Evolutionary conservation across 768 basidiomycete genomes (phyloP).

Genomic region (Lactarius indigo): DNA sequence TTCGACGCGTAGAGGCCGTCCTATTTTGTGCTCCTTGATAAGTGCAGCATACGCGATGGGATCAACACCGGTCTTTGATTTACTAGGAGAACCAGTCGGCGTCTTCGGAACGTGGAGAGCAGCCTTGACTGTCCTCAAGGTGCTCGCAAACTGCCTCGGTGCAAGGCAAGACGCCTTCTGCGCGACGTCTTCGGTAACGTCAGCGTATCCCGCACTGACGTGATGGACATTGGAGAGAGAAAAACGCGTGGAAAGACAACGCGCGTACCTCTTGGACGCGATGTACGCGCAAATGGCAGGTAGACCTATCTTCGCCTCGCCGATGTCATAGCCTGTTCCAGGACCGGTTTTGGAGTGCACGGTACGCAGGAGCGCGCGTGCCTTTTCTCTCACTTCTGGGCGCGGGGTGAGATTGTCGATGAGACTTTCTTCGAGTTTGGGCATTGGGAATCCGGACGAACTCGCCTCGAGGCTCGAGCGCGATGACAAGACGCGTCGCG

Average conservation of each 20-base stretch:
- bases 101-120: slow-evolving; percentile 23
- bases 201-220: slow-evolving; percentile 31
- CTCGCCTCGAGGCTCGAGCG: neutral
- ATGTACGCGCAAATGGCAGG: slow-evolving; percentile 50
- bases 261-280: slow-evolving; percentile 44
- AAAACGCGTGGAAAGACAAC: neutral
- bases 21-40: slow-evolving; percentile 15
- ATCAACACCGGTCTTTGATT: slow-evolving; percentile 30
- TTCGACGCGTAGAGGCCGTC: slow-evolving; percentile 16
- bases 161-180: slow-evolving; percentile 35
- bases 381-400: slow-evolving; percentile 35
- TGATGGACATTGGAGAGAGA: neutral
- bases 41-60: slow-evolving; percentile 27
- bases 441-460: neutral
- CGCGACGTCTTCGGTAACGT: slow-evolving; percentile 32
- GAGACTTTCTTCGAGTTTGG: slow-evolving; percentile 22
- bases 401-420: slow-evolving; percentile 18
- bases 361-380: slow-evolving; percentile 35
- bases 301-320: slow-evolving; percentile 38
- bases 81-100: slow-evolving; percentile 1
- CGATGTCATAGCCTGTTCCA: slow-evolving; percentile 48
- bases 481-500: slow-evolving; percentile 9
- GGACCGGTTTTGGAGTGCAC: slow-evolving; percentile 42
- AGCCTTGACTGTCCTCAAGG: slow-evolving; percentile 29
- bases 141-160: slow-evolving; percentile 29